These are phyloP conservation scores for Lentinula novae-zelandiae DNA, from an alignment of 1,284 basidiomycete genomes.

Conservation along the genomic window DNA sequence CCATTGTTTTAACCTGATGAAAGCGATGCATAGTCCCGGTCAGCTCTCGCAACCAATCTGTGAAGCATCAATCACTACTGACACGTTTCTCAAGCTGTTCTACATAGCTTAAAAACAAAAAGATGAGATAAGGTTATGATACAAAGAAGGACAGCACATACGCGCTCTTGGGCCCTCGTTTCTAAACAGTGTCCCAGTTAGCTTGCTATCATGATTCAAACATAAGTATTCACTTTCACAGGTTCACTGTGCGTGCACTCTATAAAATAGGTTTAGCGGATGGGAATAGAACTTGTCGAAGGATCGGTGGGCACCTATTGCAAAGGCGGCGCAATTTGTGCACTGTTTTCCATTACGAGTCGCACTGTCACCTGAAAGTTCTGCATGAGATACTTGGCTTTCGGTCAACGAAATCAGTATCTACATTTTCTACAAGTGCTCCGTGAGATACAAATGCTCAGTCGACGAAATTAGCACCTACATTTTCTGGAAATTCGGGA, in stretches of 20 bases:
- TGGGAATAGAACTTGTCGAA: background rate
- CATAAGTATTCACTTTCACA: conserved; percentile 38
- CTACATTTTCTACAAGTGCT: background rate
- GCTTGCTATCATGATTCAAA: background rate
- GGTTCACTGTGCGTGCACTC: conserved; percentile 64
- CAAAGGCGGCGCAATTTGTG: conserved; percentile 65
- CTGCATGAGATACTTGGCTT: background rate
- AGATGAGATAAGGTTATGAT: background rate
- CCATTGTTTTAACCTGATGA: conserved; percentile 48
- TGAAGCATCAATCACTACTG: background rate
- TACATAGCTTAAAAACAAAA: conserved; percentile 38
- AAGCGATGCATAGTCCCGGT: too few species aligned
- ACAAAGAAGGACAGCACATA: conserved; percentile 1
- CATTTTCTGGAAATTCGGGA: background rate
- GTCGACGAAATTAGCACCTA: background rate
- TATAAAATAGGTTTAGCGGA: conserved; percentile 18
- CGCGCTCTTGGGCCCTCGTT: conserved; percentile 63
- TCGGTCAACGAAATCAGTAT: background rate
- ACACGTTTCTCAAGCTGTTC: conserved; percentile 47
- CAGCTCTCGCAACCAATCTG: background rate
- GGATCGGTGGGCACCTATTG: conserved; percentile 15
- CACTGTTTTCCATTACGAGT: conserved; percentile 54
- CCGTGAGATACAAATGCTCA: background rate
- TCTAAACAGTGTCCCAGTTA: conserved; percentile 26
- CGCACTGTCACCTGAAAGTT: conserved; percentile 41